Base-by-base conservation (phyloP, 2,329 filamentous ascomycete genomes). In the Xylaria sp. region DNA sequence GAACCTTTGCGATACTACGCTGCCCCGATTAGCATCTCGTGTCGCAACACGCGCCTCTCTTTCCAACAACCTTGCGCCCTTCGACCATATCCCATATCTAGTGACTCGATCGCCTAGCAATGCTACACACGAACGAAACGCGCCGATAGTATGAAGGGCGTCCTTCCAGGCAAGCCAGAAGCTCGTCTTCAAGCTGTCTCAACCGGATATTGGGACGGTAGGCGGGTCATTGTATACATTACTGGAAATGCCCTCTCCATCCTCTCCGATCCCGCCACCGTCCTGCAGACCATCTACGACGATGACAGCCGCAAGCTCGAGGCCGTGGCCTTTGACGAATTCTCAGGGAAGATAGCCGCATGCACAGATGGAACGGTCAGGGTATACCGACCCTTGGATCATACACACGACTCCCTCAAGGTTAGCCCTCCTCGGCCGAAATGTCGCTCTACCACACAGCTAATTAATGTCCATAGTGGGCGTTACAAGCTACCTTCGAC, bases 211-310 rank as follows among this genome's bases (percentile, higher is more conserved):
- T 84, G 82, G 82, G 77, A 81, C 72, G 75, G 74, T 75, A 72
- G 67, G 59, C 72, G 73, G 66, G 70, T 73, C 53, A 56, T 76
- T 61, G 88, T 89, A 58, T 99, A 98, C 81, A 91, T 97, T 71
- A 96, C 92, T 67, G 95, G 95, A 75, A 92, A 91, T 79, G 93
- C 93, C 68, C 88, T 98, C 71, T 89, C 96, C 60, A 90, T 99
- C 74, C 89, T 98, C 72, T 87, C 88, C 75, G 91, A 89, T 57
- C 87, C 92, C 59, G 85, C 90, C 68, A 87, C 87, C 61, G 87
- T 97, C 69, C 81, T 97, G 38, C 96, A 99, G 79, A 97, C 94
- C 3, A 91, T 97, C 72, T 97, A 97, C 81, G 90, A 96, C 75
- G 92, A 96, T 75, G 88, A 92, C 71, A 84, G 89, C 27, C 84